Base-by-base conservation (phyloP, 108 stramenopile genomes). In the Cyclotella sp. region DNA sequence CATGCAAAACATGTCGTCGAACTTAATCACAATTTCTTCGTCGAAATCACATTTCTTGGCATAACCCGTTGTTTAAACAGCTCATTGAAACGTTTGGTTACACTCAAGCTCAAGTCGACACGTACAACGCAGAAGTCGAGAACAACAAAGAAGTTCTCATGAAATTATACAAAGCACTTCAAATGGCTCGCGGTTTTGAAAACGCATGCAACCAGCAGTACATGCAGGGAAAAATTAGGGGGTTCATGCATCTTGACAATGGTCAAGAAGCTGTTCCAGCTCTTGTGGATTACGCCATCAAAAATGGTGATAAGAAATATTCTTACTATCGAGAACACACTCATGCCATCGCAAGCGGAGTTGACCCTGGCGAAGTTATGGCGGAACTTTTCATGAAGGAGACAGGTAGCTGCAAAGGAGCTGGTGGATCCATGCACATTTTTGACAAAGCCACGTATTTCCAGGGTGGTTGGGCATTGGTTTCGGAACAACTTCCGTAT, bases 221-320 rank as follows among this genome's bases (percentile, higher is more conserved):
- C 90, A 98, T 98, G 98, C 97, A 97, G 70, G 97, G 95, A 43
- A 95, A 93, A 77, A 97, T 97, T 62, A 91, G 98, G 71, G 98
- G 98, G 51, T 98, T 98, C 74, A 98, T 98, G 98, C 98, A 98
- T 86, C 84, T 98, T 61, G 98, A 98, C 79, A 98, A 98, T 74
- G 98, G 98, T 7, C 98, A 98, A 83, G 98, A 98, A 75, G 70
- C 88, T 63, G 95, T 98, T 81, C 97, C 98, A 9, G 98, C 93
- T 43, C 84, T 98, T 22, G 88, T 98, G 10, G 96, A 97, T 44
- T 96, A 97, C 73, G 90, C 95, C 75, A 95, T 98, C 74, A 90
- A 89, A 58, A 88, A 75, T 27, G 94, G 86, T 43, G 98, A 98
- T 79, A 97, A 92, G 83, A 98, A 98, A 77, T 93, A 97, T 73